These are phyloP conservation scores for Aspergillus thermomutatus DNA, from an alignment of 2,329 filamentous ascomycete species.

Conservation along the genomic window DNA sequence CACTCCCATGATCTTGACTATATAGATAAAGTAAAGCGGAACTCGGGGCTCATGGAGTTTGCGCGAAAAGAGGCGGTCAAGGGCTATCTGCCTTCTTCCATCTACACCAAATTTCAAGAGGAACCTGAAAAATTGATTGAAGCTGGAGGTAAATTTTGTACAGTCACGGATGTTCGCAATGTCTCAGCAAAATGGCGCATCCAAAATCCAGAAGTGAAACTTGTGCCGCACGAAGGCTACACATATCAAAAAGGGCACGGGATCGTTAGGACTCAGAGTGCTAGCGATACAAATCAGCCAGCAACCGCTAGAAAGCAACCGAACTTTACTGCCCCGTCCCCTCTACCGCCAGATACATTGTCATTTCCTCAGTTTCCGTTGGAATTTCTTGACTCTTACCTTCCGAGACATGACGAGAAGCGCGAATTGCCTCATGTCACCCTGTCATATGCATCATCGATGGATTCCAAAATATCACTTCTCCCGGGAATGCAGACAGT, in stretches of 20 bases:
- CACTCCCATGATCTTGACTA: slow-evolving; percentile 48
- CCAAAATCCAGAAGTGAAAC: slow-evolving; percentile 41
- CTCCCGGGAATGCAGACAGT: slow-evolving; percentile 75
- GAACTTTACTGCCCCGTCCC: slow-evolving; percentile 12
- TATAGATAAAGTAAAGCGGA: slow-evolving; percentile 47
- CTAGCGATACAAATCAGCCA: slow-evolving; percentile 11
- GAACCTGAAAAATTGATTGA: slow-evolving; percentile 43
- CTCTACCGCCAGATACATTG: slow-evolving; percentile 39
- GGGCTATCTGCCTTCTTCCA: slow-evolving; percentile 47
- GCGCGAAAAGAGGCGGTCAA: slow-evolving; percentile 44
- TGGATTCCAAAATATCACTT: slow-evolving; percentile 76
- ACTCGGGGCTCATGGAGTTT: slow-evolving; percentile 47
- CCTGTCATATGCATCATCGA: slow-evolving; percentile 84
- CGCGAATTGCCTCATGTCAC: slow-evolving; percentile 59
- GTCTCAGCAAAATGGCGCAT: slow-evolving; percentile 48
- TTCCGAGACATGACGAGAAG: slow-evolving; percentile 39
- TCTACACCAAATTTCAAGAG: slow-evolving; percentile 47
- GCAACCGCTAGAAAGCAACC: slow-evolving; percentile 7
- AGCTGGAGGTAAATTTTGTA: slow-evolving; percentile 45
- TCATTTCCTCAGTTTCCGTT: slow-evolving; percentile 44
- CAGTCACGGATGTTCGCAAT: slow-evolving; percentile 47
- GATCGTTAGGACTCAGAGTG: slow-evolving; percentile 32
- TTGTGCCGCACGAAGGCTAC: slow-evolving; percentile 46
- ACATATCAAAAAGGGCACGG: slow-evolving; percentile 43
- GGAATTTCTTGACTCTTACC: slow-evolving; percentile 50